Evolutionary conservation across 164 flowering plant species (phyloP), one percentile per base, ranked within the genome.

Genomic region (Malania oleifera): DNA sequence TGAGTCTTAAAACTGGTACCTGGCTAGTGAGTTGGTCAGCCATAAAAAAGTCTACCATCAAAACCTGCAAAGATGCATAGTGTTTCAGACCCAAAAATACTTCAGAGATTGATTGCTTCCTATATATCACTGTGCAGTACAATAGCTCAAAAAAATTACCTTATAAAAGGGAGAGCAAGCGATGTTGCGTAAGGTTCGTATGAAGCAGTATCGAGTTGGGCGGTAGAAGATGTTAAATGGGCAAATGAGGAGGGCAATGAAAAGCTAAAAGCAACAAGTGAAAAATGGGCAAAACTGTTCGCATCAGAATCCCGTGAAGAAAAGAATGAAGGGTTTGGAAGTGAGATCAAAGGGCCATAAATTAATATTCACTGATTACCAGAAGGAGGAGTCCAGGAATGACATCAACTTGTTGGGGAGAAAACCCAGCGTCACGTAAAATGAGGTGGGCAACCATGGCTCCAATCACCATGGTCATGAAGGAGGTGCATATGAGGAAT

Each of bases 1-100:
- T n/a, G n/a, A n/a, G n/a, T n/a, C n/a, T n/a, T n/a, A 34, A 37
- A 35, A 46, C 24, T 26, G 23, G 61, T 64, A 95, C 99, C 99
- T 95, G 99, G 73, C 99, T 95, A 61, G 96, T 89, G 14, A 95
- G 84, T 63, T 95, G 99, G 72, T 95, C 99, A 62, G 98, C 99
- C 98, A 95, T 84, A 80, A 91, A 91, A 68, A 87, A 89, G 52
- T 95, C 99, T 10, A 91, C 96, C 86, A 95, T 64, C 73, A 91
- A 51, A 60, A 91, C 99, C 99, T 93, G 80, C 57, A 69, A 1
- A 34, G 0, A 63, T 25, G n/a, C 1, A 18, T 18, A 1, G 8
- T 2, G 14, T 48, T 46, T 20, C 22, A 46, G 3, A 46, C 25
- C 3, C 10, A 46, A 46, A 43, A 17, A n/a, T 43, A 15, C 20